Conservation (phyloP, 1,139 yeast species). For the Debaryomycetaceae sp. region DNA sequence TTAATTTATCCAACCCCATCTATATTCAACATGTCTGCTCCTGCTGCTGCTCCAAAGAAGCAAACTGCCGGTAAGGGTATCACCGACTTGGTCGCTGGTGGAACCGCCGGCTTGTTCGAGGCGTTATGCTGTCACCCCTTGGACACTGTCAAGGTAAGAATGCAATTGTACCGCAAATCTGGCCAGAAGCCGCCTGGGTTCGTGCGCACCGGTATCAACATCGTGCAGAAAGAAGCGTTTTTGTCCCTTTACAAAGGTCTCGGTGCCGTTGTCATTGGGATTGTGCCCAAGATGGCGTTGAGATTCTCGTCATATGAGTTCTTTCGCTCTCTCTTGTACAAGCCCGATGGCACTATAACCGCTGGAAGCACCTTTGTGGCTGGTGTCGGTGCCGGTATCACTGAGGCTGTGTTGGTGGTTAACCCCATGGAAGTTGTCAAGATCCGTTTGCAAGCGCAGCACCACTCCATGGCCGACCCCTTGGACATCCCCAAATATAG, state of each 20-base stretch:
- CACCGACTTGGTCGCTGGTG: constrained; percentile 88
- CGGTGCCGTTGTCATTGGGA: constrained; percentile 96
- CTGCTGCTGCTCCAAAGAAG: constrained; percentile 10
- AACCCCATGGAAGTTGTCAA: constrained; percentile 98
- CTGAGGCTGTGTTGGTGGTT: constrained; percentile 92
- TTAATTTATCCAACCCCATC: neutral
- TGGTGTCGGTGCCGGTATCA: constrained; percentile 96
- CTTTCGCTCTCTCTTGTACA: constrained; percentile 67
- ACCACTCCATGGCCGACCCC: constrained; percentile 84
- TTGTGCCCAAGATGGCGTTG: constrained; percentile 97
- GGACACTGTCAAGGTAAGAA: constrained; percentile 92
- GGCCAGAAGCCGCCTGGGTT: constrained; percentile 80
- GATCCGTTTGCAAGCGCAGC: constrained; percentile 94
- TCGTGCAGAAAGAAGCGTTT: constrained; percentile 76
- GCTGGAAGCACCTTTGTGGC: constrained; percentile 77
- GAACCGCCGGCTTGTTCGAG: constrained; percentile 94
- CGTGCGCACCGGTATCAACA: constrained; percentile 71
- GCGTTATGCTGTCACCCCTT: constrained; percentile 96
- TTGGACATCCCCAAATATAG: constrained; percentile 78
- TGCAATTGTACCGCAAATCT: constrained; percentile 77
- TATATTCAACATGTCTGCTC: constrained; percentile 3
- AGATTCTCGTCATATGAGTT: constrained; percentile 92
- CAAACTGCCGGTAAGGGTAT: constrained; percentile 41
- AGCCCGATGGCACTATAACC: constrained; percentile 64
- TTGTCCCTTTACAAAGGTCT: constrained; percentile 90